Percentiles rank a stretch among this genome's conserved stretches.
Evolutionary conservation across 2,329 filamentous ascomycete genomes (phyloP).

Genomic region (Pseudocercospora fuligena): DNA sequence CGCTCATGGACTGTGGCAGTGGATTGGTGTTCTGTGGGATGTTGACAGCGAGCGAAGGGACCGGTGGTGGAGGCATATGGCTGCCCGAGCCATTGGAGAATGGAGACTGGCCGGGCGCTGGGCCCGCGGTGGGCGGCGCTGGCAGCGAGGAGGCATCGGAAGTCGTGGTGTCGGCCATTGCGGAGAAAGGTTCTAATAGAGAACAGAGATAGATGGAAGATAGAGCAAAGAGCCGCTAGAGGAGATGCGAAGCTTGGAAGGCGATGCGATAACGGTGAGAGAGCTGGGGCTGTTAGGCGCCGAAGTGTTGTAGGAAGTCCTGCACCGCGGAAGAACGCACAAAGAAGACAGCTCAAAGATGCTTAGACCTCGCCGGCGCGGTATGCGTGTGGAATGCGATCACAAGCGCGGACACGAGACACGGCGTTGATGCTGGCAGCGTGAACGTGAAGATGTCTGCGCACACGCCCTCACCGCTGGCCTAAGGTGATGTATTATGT

Average conservation of each 20-base stretch:
- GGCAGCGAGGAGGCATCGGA: conserved; percentile 70
- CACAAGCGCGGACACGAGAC: not conserved
- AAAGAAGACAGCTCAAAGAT: conserved; percentile 20
- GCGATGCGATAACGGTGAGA: conserved; percentile 16
- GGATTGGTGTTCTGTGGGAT: conserved; percentile 97
- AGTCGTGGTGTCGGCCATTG: conserved; percentile 77
- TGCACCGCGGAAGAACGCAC: conserved; percentile 18
- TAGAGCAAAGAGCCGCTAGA: conserved; percentile 28
- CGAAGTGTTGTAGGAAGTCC: conserved; percentile 5
- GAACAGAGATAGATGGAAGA: conserved; percentile 32
- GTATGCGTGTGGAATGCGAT: not conserved
- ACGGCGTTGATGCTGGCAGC: not conserved
- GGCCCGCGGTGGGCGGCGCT: conserved; percentile 68
- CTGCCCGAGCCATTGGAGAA: conserved; percentile 75
- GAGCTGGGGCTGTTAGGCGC: conserved; percentile 30
- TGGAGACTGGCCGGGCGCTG: conserved; percentile 67
- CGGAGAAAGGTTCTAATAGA: conserved; percentile 43
- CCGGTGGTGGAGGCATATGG: conserved; percentile 87
- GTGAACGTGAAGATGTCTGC: not conserved
- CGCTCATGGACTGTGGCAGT: conserved; percentile 87
- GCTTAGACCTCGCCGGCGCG: conserved; percentile 8
- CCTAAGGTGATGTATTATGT: not conserved
- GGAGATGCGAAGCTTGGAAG: conserved; percentile 18
- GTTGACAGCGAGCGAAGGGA: conserved; percentile 69
- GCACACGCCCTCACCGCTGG: not conserved